Evolutionary conservation across 805 yeast genomes (phyloP), one percentile per base, ranked within the genome.

Genomic region (Schizosaccharomyces japonicus): DNA sequence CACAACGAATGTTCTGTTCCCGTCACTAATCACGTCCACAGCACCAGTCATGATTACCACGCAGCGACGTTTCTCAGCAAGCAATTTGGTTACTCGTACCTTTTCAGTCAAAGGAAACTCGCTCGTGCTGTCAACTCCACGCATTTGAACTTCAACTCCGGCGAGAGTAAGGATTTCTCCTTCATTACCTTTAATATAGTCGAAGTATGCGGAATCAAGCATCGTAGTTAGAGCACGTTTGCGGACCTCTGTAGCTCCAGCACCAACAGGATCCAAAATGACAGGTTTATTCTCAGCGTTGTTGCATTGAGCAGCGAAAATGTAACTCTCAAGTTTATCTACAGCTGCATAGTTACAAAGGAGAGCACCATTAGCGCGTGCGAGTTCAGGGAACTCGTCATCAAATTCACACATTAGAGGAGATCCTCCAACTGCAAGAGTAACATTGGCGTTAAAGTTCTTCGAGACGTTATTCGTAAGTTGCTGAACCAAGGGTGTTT

Each of bases 211-310:
- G 10, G 66, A 58, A 32, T 75, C 66, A 29, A 84, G 58, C 7
- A 83, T 54, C 0, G 58, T 57, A 26, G 64, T 58, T 47, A 75
- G 70, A 15, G 74, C 64, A 2, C 60, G 55, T 34, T 64, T 63
- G 50, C 95, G 67, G 4, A 72, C 68, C 3, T 56, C 49, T 0
- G 94, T 69, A 0, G 95, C 94, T 26, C 94, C 94, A 34, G 78
- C 82, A 0, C 84, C 95, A n/a, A 84, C 94, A 0, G 95, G 95
- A 59, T 84, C 95, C 53, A 79, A 76, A 0, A 84, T 72, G 29
- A 84, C 69, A 3, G 81, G 85, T 42, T 68, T 66, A 2, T 71
- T 71, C 11, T 59, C 54, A 11, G 56, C 57, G 56, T 78, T 78
- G 58, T 84, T 82, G 0, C 69, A 71, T 7, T 57, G 56, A 17